Evolutionary conservation across 1,284 basidiomycete genomes (phyloP).

Genomic region (Ceraceosorus bombacis): DNA sequence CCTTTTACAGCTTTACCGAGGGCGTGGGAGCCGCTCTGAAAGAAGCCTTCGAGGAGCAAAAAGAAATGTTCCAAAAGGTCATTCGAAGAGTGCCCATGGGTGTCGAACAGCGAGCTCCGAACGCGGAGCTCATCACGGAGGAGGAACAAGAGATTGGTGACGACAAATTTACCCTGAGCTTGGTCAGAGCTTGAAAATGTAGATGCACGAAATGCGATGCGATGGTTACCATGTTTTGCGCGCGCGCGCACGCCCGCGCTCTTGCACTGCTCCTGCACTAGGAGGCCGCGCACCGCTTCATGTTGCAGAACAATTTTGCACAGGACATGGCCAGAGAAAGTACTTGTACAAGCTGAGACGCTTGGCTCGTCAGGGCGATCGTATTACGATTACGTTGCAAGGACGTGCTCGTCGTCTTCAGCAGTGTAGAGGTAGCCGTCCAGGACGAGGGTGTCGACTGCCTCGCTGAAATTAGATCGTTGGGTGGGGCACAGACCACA

Average conservation of each 20-base stretch:
- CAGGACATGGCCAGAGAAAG: no score
- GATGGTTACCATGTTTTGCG: no score
- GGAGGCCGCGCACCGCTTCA: no score
- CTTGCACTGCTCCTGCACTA: no score
- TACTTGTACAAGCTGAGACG: no score
- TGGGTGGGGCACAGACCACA: not conserved
- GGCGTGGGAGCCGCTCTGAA: slow-evolving; percentile 59
- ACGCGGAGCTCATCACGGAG: slow-evolving; percentile 60
- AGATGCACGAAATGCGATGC: no score
- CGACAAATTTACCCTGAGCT: slow-evolving; percentile 60
- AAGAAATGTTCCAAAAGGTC: slow-evolving; percentile 67
- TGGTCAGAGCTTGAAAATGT: slow-evolving; percentile 26
- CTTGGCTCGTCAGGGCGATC: no score
- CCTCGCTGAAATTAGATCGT: not conserved
- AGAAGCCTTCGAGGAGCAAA: slow-evolving; percentile 63
- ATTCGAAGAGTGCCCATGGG: slow-evolving; percentile 56
- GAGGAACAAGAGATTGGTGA: slow-evolving; percentile 83
- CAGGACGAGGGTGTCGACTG: not conserved
- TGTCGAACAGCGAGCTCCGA: slow-evolving; percentile 48
- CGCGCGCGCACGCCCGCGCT: no score
- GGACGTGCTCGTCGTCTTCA: slow-evolving; percentile 10
- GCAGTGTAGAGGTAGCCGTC: slow-evolving; percentile 10
- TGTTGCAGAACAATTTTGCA: no score
- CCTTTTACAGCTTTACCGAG: slow-evolving; percentile 76
- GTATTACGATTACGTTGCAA: not conserved